Base-by-base conservation (phyloP, 225 moss, liverwort and hornwort genomes). In the Polytrichum formosum region DNA sequence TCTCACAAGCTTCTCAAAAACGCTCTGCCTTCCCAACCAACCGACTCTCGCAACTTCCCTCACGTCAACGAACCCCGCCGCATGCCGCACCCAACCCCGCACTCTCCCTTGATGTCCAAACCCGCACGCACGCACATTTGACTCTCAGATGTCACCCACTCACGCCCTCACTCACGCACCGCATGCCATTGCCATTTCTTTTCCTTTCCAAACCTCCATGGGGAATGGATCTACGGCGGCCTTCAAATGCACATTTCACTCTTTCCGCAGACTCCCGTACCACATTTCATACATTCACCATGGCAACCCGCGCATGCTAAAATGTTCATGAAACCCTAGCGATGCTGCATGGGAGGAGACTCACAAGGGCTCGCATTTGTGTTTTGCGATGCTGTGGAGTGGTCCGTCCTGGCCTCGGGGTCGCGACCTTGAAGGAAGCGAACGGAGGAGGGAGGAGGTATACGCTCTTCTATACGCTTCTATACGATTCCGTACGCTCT, bases 81-180 rank as follows among this genome's bases (percentile, higher is more conserved):
- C 25, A 22, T 16, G 62, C 62, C 62, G 22, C 62, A 63, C 21
- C 58, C 62, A 63, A 28, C 62, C 62, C 26, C 27, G 62, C 27
- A 28, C 2, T 63, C 27, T 28, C 26, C 62, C 62, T 26, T 26
- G 4, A 63, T 23, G 4, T 63, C 62, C 58, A 58, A 58, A 22
- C 58, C 58, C 58, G 58, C 58, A 58, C 58, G 58, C 20, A 23
- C 58, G 21, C 58, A 58, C 58, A 58, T 58, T 58, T 58, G 58
- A 58, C 58, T 20, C n/a, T 58, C 58, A 23, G 8, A 63, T 26
- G 62, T 16, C 62, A n/a, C 61, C 26, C 61, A 6, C 23, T 6
- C 61, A 25, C 25, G 0, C 25, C 0, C 25, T 25, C 25, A 63
- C 16, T 63, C 62, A 23, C 13, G 17, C 62, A 23, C 62, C 26